Evolutionary conservation across 2,329 filamentous ascomycete genomes (phyloP), one percentile per base, ranked within the genome.

Genomic region (Drechslera avenae): DNA sequence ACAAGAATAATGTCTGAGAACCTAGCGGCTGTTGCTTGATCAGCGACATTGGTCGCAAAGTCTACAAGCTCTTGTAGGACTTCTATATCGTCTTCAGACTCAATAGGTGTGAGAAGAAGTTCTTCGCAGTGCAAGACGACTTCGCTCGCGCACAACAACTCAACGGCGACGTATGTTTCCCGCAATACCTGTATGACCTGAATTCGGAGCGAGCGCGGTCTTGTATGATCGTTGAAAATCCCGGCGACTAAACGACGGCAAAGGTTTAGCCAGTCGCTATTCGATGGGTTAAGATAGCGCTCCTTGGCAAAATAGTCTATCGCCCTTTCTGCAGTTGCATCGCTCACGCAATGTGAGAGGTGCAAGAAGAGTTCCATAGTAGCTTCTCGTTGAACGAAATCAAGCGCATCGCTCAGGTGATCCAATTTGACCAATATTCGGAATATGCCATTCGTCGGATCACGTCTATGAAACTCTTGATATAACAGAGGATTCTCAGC

Each of bases 251-350:
- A 79, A 19, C 83, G 73, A 13, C 76, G 75, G 46, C 88, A 77
- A 44, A 89, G 88, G 2, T 80, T 74, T 54, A 87, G 80, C 88
- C 88, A 91, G 30, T 83, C 77, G 39, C 80, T 72, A 60, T 90
- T 86, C 0, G 88, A 89, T 2, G 88, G 88, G 36, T 86, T 87
- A 61, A 89, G 88, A 62, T 84, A 86, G 37, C 86, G 80, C 57
- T 88, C 87, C 45, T 89, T 83, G 47, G 82, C 81, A 57, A 87
- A 88, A 66, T 89, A 85, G 36, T 84, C 81, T 35, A 91, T 79
- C 18, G 90, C 81, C 9, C 87, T 76, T 39, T 81, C 81, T 1
- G 83, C 86, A 7, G 84, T 83, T 3, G 82, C 81, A 64, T 91
- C 85, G 5, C 85, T 85, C 7, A 91, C 78, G 30, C 84, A 79